Evolutionary conservation across 1,284 basidiomycete genomes (phyloP), one percentile per base, ranked within the genome.

Genomic region (Rhizoctonia solani): DNA sequence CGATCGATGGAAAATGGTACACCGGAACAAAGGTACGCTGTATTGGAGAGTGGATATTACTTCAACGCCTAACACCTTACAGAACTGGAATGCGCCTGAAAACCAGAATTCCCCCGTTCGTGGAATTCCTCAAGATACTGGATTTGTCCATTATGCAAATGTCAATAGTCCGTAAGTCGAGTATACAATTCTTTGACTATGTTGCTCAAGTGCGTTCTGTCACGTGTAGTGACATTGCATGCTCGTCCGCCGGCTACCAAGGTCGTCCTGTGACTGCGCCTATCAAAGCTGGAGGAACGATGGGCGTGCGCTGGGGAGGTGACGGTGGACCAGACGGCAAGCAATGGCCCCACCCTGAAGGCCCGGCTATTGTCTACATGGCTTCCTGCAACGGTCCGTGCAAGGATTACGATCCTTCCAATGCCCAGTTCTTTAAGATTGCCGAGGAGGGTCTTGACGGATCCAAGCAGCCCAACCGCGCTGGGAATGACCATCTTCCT

Each of bases 351-450:
- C 61, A 65, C 25, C 49, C 49, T 27, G 61, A 65, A 13, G 89
- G 89, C 3, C 88, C 89, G 1, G 76, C 89, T 73, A 78, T 90
- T 76, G 87, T 85, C 49, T 91, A 91, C 74, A 81, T 91, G 81
- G 82, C 87, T 0, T 79, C 30, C 11, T 71, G 83, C 1, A 74
- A 77, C 23, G 78, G 79, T 0, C 77, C 82, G 0, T 90, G 88
- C 76, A 80, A 83, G 72, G 76, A 85, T 69, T 89, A 85, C 75
- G 79, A 89, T 72, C 73, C 82, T 2, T 77, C 79, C 1, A 74
- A 80, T 11, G 87, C 87, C 1, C 77, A 85, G 72, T 90, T 86
- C 86, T 90, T 90, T 82, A 90, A 91, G 78, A 81, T 85, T 67
- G 78, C 79, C 56, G 75, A 85, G 72, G 75, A 77, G 0, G 83